Base-by-base conservation (phyloP, 1,284 basidiomycete species). In the Porphyrellus sp. region DNA sequence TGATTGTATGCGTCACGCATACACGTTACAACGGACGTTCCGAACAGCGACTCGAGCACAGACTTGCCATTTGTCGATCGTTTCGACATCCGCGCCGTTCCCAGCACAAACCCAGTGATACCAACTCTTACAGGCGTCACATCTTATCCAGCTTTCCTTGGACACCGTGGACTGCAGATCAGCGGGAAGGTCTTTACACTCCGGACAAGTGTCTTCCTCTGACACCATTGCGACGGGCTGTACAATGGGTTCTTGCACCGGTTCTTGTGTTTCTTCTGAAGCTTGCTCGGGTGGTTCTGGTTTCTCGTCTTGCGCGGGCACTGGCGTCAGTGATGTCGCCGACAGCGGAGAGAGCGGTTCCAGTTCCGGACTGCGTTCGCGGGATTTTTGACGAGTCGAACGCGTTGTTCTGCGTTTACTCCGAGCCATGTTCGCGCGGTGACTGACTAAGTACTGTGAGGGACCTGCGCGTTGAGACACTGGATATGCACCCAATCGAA, bases 61-160 rank as follows among this genome's bases (percentile, higher is more conserved):
- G 54, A 71, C 67, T 59, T 60, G 80, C 81, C 81, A 83, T 72
- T 82, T 83, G 64, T 80, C 80, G 41, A 82, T 74, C 4, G 71
- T 72, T 24, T 83, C 82, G 24, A 87, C 74, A 57, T 87, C 83
- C 24, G 75, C 76, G 21, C 79, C 80, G 45, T 82, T 77, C 16
- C 83, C 84, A n/a, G 79, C 85, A 68, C 88, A 91, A 52, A 81
- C 74, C 89, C 89, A 91, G 64, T 91, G 88, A 67, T 83, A 90
- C 88, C 88, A 91, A 27, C 72, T 78, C 69, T 85, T 87, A 73
- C 88, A 91, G 28, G 77, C 79, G 62, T 89, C 87, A 66, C 88
- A 91, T 60, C 80, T 73, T 54, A 89, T 80, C 86, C 86, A 89
- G 61, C 46, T 77, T 58, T 87, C 84, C 65, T 83, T 84, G 55